Evolutionary conservation across 2,329 filamentous ascomycete genomes (phyloP), one percentile per base, ranked within the genome.

Genomic region (Phialocephala sp.): DNA sequence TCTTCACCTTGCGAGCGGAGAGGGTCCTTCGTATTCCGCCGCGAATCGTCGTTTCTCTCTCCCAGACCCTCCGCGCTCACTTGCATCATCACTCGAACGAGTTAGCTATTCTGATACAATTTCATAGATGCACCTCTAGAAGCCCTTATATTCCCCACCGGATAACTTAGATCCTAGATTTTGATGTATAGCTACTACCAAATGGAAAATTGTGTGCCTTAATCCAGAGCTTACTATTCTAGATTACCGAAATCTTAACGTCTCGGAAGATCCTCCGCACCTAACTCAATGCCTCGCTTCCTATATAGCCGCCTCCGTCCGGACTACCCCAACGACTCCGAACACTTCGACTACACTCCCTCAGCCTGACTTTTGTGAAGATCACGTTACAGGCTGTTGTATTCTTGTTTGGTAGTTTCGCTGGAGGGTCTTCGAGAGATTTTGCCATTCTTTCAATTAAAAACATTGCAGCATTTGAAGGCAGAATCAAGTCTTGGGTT

Each of bases 1-100:
- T 61, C 47, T n/a, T 61, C 59, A 61, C 32, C 12, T 55, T 54
- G 20, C 45, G 39, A 58, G 55, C 14, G 15, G n/a, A 22, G 45
- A 43, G 41, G 41, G 41, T 18, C n/a, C 12, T 15, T 43, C 12
- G 41, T n/a, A 18, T n/a, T 43, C 41, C 41, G 41, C 18, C 41
- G 41, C 41, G 15, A 43, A 43, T 32, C 27, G 3, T 32, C 15
- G 15, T 18, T 11, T 24, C n/a, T 11, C 22, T 9, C 3, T 50
- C 18, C 9, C n/a, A 22, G 20, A 22, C 20, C 6, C 8, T 50
- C n/a, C 5, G n/a, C 8, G 12, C 4, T 1, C 20, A 20, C n/a
- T 50, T 9, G 22, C 6, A 9, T 24, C n/a, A 9, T 20, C 18
- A 14, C 45, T 22, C 8, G 41, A 43, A 20, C n/a, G 20, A 50